These are phyloP conservation scores for Podospora bellae-mahoneyi DNA, from an alignment of 495 filamentous ascomycete genomes.

Conservation along the genomic window DNA sequence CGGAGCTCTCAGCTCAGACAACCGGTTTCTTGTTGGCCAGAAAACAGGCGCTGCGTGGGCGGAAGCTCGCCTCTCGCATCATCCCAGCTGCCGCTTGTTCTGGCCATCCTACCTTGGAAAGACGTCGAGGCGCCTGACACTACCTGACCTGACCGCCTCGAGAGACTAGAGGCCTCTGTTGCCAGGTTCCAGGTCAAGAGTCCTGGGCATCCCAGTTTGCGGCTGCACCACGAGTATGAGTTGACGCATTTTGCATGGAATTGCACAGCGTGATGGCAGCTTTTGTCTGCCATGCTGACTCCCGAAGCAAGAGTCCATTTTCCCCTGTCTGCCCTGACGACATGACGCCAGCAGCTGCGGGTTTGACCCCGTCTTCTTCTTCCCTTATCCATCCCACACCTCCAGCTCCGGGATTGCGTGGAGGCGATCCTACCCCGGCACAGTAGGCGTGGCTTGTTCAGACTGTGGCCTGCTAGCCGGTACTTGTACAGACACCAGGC, in stretches of 20 bases:
- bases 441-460: conserved; percentile 4
- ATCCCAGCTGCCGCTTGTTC: conserved; percentile 6
- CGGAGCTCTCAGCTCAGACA: conserved; percentile 1
- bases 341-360: conserved; percentile 6
- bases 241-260: background rate
- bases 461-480: conserved; percentile 4
- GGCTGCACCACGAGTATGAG: background rate
- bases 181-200: background rate
- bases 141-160: conserved; percentile 9
- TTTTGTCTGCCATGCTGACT: background rate
- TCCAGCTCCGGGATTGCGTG: conserved; percentile 9
- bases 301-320: background rate
- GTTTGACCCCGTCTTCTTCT: background rate
- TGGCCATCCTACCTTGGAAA: background rate
- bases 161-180: background rate
- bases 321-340: conserved; percentile 11
- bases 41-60: background rate
- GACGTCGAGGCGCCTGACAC: conserved; percentile 2
- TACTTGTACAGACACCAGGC: background rate
- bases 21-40: conserved; percentile 8
- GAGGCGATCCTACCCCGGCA: conserved; percentile 6
- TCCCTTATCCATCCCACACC: conserved; percentile 11
- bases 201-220: background rate
- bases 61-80: conserved; percentile 2
- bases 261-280: background rate